Percentiles rank a stretch among this genome's conserved stretches.
These are phyloP conservation scores for Rhizopus arrhizus DNA, from an alignment of 371 early-diverging fungal species.

Conservation along the genomic window DNA sequence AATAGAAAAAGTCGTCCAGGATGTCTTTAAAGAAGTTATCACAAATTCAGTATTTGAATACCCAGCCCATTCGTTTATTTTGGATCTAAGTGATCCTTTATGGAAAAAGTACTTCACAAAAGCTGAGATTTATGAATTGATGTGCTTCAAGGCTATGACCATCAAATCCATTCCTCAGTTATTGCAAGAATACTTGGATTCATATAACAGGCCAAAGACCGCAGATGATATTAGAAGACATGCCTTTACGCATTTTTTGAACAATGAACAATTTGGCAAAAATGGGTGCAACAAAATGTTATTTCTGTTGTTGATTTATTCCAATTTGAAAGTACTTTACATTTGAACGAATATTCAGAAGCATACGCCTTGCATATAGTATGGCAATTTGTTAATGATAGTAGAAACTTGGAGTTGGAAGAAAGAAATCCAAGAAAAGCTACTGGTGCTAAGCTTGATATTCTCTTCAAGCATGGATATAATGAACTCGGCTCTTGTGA, in stretches of 20 bases:
- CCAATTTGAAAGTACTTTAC: background rate
- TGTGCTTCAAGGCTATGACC: background rate
- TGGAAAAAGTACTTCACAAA: constrained; percentile 4
- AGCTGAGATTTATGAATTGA: background rate
- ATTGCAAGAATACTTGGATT: constrained; percentile 3
- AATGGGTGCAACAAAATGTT: constrained; percentile 7
- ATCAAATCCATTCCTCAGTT: no score
- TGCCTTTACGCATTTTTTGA: background rate
- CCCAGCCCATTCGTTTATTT: background rate
- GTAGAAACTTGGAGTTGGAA: constrained; percentile 5
- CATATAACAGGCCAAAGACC: background rate
- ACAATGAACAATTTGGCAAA: constrained; percentile 3
- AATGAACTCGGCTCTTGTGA: constrained; percentile 14
- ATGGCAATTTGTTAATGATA: constrained; percentile 12
- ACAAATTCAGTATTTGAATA: constrained; percentile 3
- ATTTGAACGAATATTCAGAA: constrained; percentile 12
- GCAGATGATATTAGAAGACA: background rate
- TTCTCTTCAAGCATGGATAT: background rate
- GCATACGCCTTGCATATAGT: constrained; percentile 8
- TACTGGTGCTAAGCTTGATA: constrained; percentile 8
- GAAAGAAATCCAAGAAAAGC: constrained; percentile 12
- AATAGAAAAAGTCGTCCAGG: constrained; percentile 2
- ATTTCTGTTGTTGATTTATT: constrained; percentile 1
- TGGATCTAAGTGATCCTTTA: background rate
- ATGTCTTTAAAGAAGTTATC: background rate